Evolutionary conservation across 495 filamentous ascomycete species (phyloP), one percentile per base, ranked within the genome.

Genomic region (Bacidia rubella): DNA sequence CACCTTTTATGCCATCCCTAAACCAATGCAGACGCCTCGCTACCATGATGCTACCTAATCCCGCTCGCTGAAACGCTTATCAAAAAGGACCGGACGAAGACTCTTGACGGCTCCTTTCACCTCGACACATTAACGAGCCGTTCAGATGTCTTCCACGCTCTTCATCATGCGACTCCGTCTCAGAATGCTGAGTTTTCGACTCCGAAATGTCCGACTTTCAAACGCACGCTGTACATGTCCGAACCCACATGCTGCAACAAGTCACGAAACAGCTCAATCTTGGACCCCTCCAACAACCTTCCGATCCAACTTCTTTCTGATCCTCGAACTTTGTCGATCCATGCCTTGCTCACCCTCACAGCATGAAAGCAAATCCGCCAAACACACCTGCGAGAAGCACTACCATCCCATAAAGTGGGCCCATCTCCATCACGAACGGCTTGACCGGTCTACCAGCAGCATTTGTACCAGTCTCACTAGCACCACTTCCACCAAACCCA

Each of bases 361-460:
- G 68, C 58, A 84, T 58, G 51, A 77, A 52, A 23, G 80, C 72
- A 60, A 87, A 80, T 0, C 81, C 85, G 39, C 74, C 81, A 54
- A 80, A 73, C 49, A 89, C 60, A 20, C 77, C 74, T 32, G 69
- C 74, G 19, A 80, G 63, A 7, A 86, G 60, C 5, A 77, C 58
- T 20, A 66, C 69, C 10, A 82, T 64, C 19, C 81, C 80, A 60
- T 81, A 83, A 19, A 75, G 69, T 38, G 74, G 71, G 19, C 76
- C 74, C 32, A 82, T 60, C 11, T 78, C 70, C 46, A 77, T 58
- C 9, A 69, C 64, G 10, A 65, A 56, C n/a, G 68, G 61, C 20
- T 66, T 63, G 12, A 63, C 61, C 45, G 65, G 69, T 40, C 60
- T 63, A 22, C 64, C 63, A 17, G 63, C 62, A 49, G 58, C 55